phyloP scores from a whole-genome alignment of 2,329 filamentous ascomycete species.

The Colletotrichum musicola region DNA sequence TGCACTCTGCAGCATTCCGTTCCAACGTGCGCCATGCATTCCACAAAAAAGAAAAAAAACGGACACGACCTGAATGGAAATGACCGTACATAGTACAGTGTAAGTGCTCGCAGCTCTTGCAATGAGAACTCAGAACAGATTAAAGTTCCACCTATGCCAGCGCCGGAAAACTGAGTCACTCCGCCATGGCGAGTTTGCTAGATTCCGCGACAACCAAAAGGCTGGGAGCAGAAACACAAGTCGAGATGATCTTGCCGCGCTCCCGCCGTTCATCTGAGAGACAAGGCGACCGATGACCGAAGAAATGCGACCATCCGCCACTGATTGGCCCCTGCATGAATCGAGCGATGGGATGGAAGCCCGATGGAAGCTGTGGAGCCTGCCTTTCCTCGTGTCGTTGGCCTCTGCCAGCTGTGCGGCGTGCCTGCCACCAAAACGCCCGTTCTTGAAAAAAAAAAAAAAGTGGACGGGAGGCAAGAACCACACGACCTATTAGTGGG shows the following conservation, averaged over 20 bases:
- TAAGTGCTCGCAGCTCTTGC: no score
- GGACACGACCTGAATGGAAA: no score
- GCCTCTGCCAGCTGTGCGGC: neutral
- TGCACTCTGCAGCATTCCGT: neutral
- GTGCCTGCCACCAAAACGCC: neutral
- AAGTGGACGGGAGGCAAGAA: slow-evolving; percentile 3
- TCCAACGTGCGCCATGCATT: slow-evolving; percentile 4
- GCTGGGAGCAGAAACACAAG: neutral
- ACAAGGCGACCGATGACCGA: slow-evolving; percentile 28
- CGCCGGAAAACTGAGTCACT: no score
- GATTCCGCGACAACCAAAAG: neutral
- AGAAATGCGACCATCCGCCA: slow-evolving; percentile 19
- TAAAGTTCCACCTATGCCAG: no score
- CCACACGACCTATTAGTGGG: neutral
- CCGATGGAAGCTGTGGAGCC: slow-evolving; percentile 33
- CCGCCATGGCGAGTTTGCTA: neutral
- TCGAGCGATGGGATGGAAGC: slow-evolving; percentile 34
- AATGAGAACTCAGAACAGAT: no score
- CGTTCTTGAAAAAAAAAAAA: neutral
- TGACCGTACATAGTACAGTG: no score
- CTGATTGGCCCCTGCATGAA: slow-evolving; percentile 36
- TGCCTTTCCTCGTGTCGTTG: neutral
- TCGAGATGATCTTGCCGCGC: slow-evolving; percentile 21
- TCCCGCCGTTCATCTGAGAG: slow-evolving; percentile 28
- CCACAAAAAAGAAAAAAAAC: neutral